A percentile compares a stretch with the other conserved stretches of the same genome.
These are phyloP conservation scores for Orbilia ellipsospora DNA, from an alignment of 2,329 filamentous ascomycete genomes.

Conservation along the genomic window DNA sequence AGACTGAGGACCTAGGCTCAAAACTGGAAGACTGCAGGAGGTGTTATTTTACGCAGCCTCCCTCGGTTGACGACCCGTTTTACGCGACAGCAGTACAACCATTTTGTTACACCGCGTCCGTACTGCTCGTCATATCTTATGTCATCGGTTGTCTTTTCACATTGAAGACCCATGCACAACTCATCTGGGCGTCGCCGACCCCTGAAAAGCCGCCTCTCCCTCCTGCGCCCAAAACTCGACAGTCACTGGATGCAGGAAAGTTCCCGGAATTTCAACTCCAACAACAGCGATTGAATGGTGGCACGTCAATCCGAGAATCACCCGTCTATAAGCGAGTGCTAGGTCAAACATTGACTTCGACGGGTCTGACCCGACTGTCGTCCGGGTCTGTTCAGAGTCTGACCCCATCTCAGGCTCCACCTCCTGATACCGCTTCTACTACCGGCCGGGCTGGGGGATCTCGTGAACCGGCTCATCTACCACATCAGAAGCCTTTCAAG, in stretches of 20 bases:
- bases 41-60: slow-evolving; percentile 91
- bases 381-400: slow-evolving; percentile 39
- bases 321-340: slow-evolving; percentile 93
- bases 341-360: slow-evolving; percentile 87
- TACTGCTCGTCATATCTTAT: slow-evolving; percentile 90
- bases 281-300: slow-evolving; percentile 56
- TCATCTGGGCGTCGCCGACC: slow-evolving; percentile 79
- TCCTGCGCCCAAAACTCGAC: slow-evolving; percentile 48
- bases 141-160: slow-evolving; percentile 95
- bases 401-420: slow-evolving; percentile 24
- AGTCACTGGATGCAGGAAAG: slow-evolving; percentile 54
- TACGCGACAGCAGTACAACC: slow-evolving; percentile 90
- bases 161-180: slow-evolving; percentile 90
- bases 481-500: slow-evolving; percentile 66
- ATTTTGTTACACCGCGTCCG: slow-evolving; percentile 88
- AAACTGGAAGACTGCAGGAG: slow-evolving; percentile 77
- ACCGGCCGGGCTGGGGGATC: slow-evolving; percentile 76
- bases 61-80: slow-evolving; percentile 85
- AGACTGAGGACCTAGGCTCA: slow-evolving; percentile 64
- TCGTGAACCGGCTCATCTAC: slow-evolving; percentile 72
- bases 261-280: slow-evolving; percentile 26
- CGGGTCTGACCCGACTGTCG: slow-evolving; percentile 66
- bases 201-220: slow-evolving; percentile 56
- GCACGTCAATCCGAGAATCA: slow-evolving; percentile 76
- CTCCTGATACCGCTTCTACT: slow-evolving; percentile 33